These are phyloP conservation scores for Cyberlindnera xylosilytica DNA, from an alignment of 805 yeast species.

Conservation along the genomic window DNA sequence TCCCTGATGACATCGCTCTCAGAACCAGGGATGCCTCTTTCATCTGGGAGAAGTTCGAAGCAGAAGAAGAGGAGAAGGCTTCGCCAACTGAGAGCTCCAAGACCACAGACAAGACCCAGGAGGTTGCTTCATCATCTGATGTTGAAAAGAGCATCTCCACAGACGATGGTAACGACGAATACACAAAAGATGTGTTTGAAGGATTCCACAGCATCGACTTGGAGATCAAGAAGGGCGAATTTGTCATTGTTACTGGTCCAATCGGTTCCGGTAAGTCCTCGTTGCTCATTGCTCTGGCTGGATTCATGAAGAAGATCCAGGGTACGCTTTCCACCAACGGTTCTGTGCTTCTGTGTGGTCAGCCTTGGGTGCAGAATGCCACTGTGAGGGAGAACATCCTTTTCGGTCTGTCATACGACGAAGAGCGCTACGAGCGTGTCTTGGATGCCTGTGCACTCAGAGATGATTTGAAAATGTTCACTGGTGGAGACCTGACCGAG, in stretches of 20 bases:
- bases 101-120: not conserved
- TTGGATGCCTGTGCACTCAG: slow-evolving; percentile 57
- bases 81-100: not conserved
- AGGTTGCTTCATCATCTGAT: slow-evolving; percentile 18
- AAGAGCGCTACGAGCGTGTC: slow-evolving; percentile 46
- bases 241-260: slow-evolving; percentile 70
- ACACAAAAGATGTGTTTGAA: slow-evolving; percentile 11
- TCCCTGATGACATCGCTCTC: slow-evolving; percentile 40
- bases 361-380: slow-evolving; percentile 76
- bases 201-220: slow-evolving; percentile 16
- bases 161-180: slow-evolving; percentile 14
- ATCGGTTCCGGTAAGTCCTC: slow-evolving; percentile 81
- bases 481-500: slow-evolving; percentile 67
- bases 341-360: slow-evolving; percentile 42
- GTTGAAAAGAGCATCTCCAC: slow-evolving; percentile 7
- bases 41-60: slow-evolving; percentile 59
- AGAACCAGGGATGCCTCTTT: slow-evolving; percentile 52
- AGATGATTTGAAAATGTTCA: slow-evolving; percentile 55
- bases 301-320: slow-evolving; percentile 51
- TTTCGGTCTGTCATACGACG: slow-evolving; percentile 54
- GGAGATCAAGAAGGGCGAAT: slow-evolving; percentile 54
- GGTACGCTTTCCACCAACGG: slow-evolving; percentile 55
- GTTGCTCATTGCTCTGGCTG: slow-evolving; percentile 60
- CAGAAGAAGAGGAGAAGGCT: slow-evolving; percentile 13
- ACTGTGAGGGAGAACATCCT: slow-evolving; percentile 65